phyloP scores from a whole-genome alignment of 495 filamentous ascomycete genomes.

The Choiromyces venosus region DNA sequence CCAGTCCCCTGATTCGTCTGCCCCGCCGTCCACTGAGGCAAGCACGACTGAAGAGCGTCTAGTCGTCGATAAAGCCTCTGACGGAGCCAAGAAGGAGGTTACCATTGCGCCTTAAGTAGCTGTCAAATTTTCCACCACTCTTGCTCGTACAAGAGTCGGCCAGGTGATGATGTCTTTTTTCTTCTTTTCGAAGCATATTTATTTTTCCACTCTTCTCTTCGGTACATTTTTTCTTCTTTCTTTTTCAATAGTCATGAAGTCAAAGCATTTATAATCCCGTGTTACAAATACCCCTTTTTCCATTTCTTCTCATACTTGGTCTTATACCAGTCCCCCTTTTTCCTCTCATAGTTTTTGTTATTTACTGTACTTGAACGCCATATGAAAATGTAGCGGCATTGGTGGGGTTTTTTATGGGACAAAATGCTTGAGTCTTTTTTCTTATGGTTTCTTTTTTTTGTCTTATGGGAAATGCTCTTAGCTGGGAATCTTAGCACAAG shows the following conservation, averaged over 20 bases:
- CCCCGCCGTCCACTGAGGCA: conserved; percentile 47
- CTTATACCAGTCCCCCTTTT: conserved; percentile 11
- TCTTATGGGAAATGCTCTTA: conserved; percentile 30
- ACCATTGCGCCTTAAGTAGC: conserved; percentile 23
- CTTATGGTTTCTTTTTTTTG: conserved; percentile 25
- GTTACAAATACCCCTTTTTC: conserved; percentile 33
- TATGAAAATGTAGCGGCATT: conserved; percentile 35
- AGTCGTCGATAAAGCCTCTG: conserved; percentile 16
- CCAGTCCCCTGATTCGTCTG: conserved; percentile 50
- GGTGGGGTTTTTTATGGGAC: conserved; percentile 20
- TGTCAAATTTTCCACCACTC: not conserved
- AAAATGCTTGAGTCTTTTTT: conserved; percentile 33
- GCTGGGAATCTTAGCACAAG: conserved; percentile 32
- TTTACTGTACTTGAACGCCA: conserved; percentile 33
- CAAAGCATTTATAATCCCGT: conserved; percentile 38
- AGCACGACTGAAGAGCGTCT: conserved; percentile 46
- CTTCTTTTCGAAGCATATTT: conserved; percentile 20
- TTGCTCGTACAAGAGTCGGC: conserved; percentile 2
- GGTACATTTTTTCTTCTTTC: conserved; percentile 39
- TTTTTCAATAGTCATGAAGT: conserved; percentile 22
- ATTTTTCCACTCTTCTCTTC: conserved; percentile 31
- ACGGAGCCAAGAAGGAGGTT: conserved; percentile 20
- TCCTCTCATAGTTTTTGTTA: conserved; percentile 7
- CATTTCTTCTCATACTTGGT: conserved; percentile 22
- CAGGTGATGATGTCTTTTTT: conserved; percentile 11